Conservation (phyloP, 164 flowering plant species). For the Berberis thunbergii region DNA sequence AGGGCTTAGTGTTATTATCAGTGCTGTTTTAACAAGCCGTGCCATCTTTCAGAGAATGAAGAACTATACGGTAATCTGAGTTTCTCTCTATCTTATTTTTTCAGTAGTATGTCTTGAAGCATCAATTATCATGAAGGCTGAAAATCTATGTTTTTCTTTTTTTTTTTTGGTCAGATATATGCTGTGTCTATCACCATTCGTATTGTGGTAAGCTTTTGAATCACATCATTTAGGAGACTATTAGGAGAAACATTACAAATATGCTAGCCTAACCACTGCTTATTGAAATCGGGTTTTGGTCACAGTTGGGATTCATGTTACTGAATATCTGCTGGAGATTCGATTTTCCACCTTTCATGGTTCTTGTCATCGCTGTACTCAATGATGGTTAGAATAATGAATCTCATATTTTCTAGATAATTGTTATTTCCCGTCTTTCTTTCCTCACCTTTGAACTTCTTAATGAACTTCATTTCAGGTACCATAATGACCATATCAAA, state of each 20-base stretch:
- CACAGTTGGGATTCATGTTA: slow-evolving; percentile 58
- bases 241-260: neutral
- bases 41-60: slow-evolving; percentile 73
- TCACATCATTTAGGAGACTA: neutral
- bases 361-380: slow-evolving; percentile 60
- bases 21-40: slow-evolving; percentile 63
- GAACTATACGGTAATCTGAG: slow-evolving; percentile 42
- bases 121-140: neutral
- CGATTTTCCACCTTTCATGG: slow-evolving; percentile 66
- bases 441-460: neutral
- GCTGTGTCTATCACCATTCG: slow-evolving; percentile 72
- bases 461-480: slow-evolving; percentile 24
- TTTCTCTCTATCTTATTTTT: neutral
- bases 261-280: neutral
- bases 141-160: neutral
- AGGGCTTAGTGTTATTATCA: slow-evolving; percentile 63
- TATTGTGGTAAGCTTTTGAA: slow-evolving; percentile 49
- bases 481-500: slow-evolving; percentile 75
- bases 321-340: slow-evolving; percentile 43
- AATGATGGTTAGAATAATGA: slow-evolving; percentile 45
- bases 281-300: slow-evolving; percentile 1
- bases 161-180: slow-evolving; percentile 41
- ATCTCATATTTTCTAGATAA: neutral
- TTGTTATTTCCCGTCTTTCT: neutral
- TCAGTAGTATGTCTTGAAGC: neutral